Evolutionary conservation across 768 basidiomycete genomes (phyloP), one percentile per base, ranked within the genome.

Genomic region (Tulasnella sp.): DNA sequence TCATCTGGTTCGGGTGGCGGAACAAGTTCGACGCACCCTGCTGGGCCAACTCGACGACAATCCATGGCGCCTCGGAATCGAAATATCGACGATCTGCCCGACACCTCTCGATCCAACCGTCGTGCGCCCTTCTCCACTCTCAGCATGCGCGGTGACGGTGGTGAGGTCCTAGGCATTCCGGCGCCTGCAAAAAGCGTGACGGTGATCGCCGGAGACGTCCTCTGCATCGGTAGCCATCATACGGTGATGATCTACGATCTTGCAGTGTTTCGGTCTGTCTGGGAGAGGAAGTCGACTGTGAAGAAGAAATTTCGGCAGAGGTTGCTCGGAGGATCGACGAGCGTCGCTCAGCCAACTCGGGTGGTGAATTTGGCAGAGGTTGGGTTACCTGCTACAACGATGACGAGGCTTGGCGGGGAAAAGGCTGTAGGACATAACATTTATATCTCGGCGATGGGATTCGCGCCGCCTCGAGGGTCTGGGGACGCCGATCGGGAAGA

Each of bases 371-470:
- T 19, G 9, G 30, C 21, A 11, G 15, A 70, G 86, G 13, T 70
- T 76, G 1, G 51, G 74, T 41, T 72, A 75, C 0, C 79, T 81
- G 49, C 65, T 67, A 3, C 80, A 80, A 0, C 51, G 76, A 1
- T 74, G 74, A 89, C 11, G 85, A 91, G 51, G 83, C 79, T 61
- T 79, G 82, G 11, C 68, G 82, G 2, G 80, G 79, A 0, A 59
- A 76, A 27, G 74, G 76, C 17, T 69, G 70, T 62, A 70, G 72
- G 44, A 66, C 78, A 51, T 89, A 86, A 67, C 85, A 90, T 45
- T 70, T 78, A 82, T 65, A 76, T 94, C 38, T 84, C 84, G 1
- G 81, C 84, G 21, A 76, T 95, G 71, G 90, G 86, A 70, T 89
- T 93, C 68, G 77, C 85, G 15, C 78, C 85, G 0, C 76, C 77